phyloP scores from a whole-genome alignment of 768 basidiomycete genomes.

The Boletus barrowsii region DNA sequence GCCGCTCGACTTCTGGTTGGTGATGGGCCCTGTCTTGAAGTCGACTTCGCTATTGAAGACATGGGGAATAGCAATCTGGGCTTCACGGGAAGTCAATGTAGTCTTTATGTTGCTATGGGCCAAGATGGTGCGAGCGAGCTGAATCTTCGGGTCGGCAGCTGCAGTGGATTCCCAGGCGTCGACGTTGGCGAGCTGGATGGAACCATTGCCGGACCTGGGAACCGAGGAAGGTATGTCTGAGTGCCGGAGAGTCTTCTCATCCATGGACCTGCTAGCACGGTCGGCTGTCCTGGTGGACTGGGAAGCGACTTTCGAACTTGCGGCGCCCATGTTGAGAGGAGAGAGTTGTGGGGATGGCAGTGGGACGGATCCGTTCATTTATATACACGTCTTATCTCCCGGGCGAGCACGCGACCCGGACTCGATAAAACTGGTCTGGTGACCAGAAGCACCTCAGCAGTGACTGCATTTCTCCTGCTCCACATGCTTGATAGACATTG shows the following conservation, averaged over 20 bases:
- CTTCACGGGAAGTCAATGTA: constrained; percentile 61
- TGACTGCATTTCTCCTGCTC: too few relatives aligned
- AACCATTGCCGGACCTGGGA: constrained; percentile 52
- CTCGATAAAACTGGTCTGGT: background rate
- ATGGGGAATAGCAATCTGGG: constrained; percentile 62
- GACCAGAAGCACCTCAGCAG: background rate
- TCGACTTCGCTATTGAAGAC: constrained; percentile 82
- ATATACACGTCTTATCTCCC: constrained; percentile 25
- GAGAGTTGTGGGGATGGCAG: constrained; percentile 11
- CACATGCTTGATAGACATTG: background rate
- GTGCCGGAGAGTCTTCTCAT: constrained; percentile 22
- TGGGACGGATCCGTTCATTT: constrained; percentile 18
- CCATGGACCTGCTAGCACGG: constrained; percentile 18
- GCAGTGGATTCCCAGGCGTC: constrained; percentile 65
- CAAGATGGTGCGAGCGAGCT: constrained; percentile 75
- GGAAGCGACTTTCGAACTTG: constrained; percentile 23
- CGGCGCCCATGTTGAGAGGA: constrained; percentile 23
- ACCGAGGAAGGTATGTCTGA: background rate
- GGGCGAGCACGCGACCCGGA: constrained; percentile 11
- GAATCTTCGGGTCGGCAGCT: constrained; percentile 53
- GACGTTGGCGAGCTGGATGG: constrained; percentile 56
- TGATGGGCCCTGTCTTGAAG: constrained; percentile 80
- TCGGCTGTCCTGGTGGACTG: constrained; percentile 16
- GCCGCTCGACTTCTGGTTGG: constrained; percentile 84
- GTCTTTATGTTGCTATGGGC: constrained; percentile 63